phyloP scores from a whole-genome alignment of 495 filamentous ascomycete species.

The Penicillium goetzii region DNA sequence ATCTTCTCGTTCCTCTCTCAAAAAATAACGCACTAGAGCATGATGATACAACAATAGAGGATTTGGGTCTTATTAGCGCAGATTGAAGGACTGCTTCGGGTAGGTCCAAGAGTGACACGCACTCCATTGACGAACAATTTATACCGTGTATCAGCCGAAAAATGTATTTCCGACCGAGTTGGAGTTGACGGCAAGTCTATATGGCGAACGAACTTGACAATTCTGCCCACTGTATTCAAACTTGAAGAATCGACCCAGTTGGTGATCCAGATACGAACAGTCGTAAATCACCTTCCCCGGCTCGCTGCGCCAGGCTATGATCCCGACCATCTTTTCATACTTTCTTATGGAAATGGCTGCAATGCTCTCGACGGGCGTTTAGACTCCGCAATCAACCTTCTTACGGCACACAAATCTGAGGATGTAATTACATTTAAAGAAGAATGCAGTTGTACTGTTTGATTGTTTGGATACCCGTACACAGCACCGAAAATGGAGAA shows the following conservation, averaged over 20 bases:
- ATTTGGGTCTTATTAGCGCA: constrained; percentile 14
- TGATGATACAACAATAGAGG: neutral
- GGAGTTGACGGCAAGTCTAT: constrained; percentile 25
- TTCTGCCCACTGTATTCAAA: constrained; percentile 34
- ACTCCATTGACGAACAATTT: constrained; percentile 42
- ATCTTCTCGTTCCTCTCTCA: neutral
- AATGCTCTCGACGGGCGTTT: too few relatives aligned
- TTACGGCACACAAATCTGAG: too few relatives aligned
- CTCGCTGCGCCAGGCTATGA: too few relatives aligned
- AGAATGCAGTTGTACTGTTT: too few relatives aligned
- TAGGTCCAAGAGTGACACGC: constrained; percentile 40
- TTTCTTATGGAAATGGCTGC: too few relatives aligned
- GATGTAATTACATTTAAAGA: too few relatives aligned
- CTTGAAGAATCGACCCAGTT: constrained; percentile 40
- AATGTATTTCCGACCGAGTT: constrained; percentile 28
- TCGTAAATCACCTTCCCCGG: too few relatives aligned
- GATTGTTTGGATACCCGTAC: too few relatives aligned
- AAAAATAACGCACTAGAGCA: neutral
- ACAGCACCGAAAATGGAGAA: too few relatives aligned
- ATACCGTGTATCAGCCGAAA: constrained; percentile 48
- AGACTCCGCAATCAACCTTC: too few relatives aligned
- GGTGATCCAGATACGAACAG: constrained; percentile 41
- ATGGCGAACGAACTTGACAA: constrained; percentile 34
- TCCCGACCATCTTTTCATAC: too few relatives aligned
- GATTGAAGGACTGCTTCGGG: constrained; percentile 36